Evolutionary conservation across 306 rosid species (phyloP).

Genomic region (Medicago ruthenica): DNA sequence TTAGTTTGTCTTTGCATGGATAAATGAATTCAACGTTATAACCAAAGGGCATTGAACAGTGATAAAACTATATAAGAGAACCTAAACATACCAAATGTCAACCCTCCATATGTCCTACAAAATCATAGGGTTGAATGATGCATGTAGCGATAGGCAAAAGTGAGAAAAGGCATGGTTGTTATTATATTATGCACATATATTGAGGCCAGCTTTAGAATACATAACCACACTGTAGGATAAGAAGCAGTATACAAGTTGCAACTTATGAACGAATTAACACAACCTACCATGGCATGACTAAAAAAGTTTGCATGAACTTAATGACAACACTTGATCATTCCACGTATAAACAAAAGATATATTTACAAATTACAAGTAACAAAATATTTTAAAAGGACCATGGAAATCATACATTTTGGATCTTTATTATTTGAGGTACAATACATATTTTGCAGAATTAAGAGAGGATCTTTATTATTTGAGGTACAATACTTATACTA

Average conservation of each 20-base stretch:
- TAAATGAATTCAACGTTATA: constrained; percentile 7
- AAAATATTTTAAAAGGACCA: too few relatives aligned
- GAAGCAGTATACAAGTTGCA: background rate
- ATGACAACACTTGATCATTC: background rate
- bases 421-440: background rate
- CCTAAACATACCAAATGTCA: constrained; percentile 6
- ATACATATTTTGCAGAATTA: constrained; percentile 1
- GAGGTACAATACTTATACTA: too few relatives aligned
- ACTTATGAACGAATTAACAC: background rate
- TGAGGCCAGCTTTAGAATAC: background rate
- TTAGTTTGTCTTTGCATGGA: constrained; percentile 3
- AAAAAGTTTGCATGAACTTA: background rate
- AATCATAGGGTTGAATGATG: background rate
- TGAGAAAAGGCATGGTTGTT: background rate
- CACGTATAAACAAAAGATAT: background rate
- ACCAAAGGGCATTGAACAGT: background rate
- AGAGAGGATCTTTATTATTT: too few relatives aligned
- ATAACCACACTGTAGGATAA: background rate
- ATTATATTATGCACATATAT: background rate
- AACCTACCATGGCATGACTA: background rate
- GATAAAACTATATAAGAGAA: background rate
- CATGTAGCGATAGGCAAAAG: background rate
- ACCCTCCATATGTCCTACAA: background rate
- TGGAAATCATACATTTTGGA: too few relatives aligned
- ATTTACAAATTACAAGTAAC: background rate